A percentile compares a stretch with the other conserved stretches of the same genome.
Evolutionary conservation across 257 asterid genomes (phyloP).

Genomic region (Apocynum venetum): DNA sequence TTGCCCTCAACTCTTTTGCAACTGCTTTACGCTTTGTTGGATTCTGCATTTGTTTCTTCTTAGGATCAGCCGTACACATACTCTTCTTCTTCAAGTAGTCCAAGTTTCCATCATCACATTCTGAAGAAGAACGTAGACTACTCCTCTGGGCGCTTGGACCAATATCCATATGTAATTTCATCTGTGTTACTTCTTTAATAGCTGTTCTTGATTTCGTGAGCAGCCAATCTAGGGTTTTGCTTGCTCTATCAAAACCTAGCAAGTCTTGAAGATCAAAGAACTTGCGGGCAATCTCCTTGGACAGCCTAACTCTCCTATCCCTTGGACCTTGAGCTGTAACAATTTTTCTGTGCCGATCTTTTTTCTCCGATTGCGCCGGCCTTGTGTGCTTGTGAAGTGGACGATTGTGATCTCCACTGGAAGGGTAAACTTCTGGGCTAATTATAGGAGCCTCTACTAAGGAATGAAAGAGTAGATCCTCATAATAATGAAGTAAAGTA

Average conservation of each 20-base stretch:
- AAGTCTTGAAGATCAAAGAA: conserved; percentile 87
- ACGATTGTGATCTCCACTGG: neutral
- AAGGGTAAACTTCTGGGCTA: too few species aligned
- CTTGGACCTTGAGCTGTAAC: conserved; percentile 76
- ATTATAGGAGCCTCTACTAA: conserved; percentile 11
- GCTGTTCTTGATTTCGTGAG: conserved; percentile 63
- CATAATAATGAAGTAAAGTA: conserved; percentile 34
- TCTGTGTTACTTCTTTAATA: conserved; percentile 48
- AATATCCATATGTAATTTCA: neutral
- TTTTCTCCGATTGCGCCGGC: conserved; percentile 23
- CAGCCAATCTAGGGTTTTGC: conserved; percentile 92
- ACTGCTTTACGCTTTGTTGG: neutral
- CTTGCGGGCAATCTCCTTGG: conserved; percentile 74
- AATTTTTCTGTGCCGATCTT: conserved; percentile 78
- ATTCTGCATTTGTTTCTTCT: conserved; percentile 14
- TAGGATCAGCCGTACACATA: neutral
- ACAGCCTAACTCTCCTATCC: conserved; percentile 77
- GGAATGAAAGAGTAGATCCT: conserved; percentile 11
- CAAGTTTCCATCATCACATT: neutral
- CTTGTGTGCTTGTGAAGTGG: neutral
- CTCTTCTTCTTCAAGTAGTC: neutral
- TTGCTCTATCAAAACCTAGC: conserved; percentile 75
- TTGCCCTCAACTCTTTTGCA: conserved; percentile 66
- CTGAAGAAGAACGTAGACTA: neutral
- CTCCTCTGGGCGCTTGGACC: conserved; percentile 14